phyloP scores from a whole-genome alignment of 495 filamentous ascomycete species.

The Aspergillus conjunctus region DNA sequence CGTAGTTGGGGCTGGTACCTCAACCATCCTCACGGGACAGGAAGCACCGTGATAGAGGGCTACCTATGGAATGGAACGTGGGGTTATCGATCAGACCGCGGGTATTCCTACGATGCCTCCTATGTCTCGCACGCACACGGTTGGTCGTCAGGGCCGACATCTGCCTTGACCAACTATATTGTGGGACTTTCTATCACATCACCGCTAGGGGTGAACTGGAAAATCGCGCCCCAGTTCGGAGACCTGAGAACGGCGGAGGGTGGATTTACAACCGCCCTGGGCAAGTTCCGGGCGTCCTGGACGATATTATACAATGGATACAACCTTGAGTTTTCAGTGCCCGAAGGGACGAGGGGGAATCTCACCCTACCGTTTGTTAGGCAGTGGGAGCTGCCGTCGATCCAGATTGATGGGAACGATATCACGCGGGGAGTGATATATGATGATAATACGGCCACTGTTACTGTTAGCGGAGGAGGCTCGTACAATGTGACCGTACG shows the following conservation, averaged over 20 bases:
- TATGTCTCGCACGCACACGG: slow-evolving; percentile 60
- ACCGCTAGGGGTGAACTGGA: slow-evolving; percentile 53
- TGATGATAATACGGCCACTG: slow-evolving; percentile 25
- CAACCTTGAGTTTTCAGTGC: slow-evolving; percentile 42
- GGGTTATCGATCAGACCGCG: slow-evolving; percentile 55
- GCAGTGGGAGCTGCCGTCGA: slow-evolving; percentile 29
- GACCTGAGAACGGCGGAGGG: slow-evolving; percentile 54
- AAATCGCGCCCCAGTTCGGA: slow-evolving; percentile 53
- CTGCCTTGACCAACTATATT: slow-evolving; percentile 53
- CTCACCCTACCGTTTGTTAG: slow-evolving; percentile 38
- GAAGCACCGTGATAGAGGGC: slow-evolving; percentile 62
- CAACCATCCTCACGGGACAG: slow-evolving; percentile 60
- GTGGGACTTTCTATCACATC: slow-evolving; percentile 54
- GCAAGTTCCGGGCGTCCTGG: slow-evolving; percentile 51
- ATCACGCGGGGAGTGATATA: slow-evolving; percentile 27
- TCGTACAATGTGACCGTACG: slow-evolving; percentile 33
- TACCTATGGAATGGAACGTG: slow-evolving; percentile 57
- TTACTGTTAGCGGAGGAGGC: slow-evolving; percentile 32
- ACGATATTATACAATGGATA: slow-evolving; percentile 34
- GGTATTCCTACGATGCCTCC: slow-evolving; percentile 38
- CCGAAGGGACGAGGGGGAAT: slow-evolving; percentile 48
- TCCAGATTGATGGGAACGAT: slow-evolving; percentile 33
- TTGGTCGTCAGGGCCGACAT: slow-evolving; percentile 62
- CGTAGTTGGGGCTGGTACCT: slow-evolving; percentile 65
- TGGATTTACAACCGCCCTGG: slow-evolving; percentile 57